Percentiles rank a stretch among this genome's conserved stretches.
Conservation (phyloP, 2,329 filamentous ascomycete species). For the Trichoderma semiorbis region DNA sequence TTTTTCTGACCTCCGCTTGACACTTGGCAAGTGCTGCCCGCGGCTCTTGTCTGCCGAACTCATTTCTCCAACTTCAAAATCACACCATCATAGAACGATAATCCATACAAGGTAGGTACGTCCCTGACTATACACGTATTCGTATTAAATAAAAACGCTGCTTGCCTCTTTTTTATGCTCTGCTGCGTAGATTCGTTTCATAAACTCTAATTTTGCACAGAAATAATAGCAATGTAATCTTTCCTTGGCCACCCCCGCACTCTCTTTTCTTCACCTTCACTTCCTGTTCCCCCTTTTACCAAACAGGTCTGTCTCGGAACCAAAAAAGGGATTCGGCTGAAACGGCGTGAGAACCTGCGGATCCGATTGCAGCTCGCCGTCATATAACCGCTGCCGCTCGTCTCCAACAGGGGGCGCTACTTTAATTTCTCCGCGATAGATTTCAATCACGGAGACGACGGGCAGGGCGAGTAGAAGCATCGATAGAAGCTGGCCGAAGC, state of each 20-base stretch:
- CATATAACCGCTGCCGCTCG: conserved; percentile 35
- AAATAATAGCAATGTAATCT: neutral
- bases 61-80: neutral
- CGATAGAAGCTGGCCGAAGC: conserved; percentile 60
- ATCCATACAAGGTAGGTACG: neutral
- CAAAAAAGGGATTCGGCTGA: conserved; percentile 46
- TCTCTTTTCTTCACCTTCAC: neutral
- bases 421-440: conserved; percentile 49
- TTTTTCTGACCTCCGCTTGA: too few relatives aligned
- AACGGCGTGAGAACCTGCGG: conserved; percentile 30
- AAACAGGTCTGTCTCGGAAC: conserved; percentile 37
- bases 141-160: neutral
- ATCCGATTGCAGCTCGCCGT: conserved; percentile 39
- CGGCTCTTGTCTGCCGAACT: neutral
- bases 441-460: conserved; percentile 57
- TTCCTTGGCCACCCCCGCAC: neutral
- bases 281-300: conserved; percentile 26
- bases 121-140: neutral
- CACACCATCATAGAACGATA: neutral
- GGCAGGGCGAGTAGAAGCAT: conserved; percentile 58
- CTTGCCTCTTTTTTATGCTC: neutral
- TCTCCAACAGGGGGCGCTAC: conserved; percentile 43
- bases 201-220: neutral
- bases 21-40: neutral
- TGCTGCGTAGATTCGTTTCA: neutral